Conservation (phyloP, 257 asterid genomes). For the Buddleja alternifolia region DNA sequence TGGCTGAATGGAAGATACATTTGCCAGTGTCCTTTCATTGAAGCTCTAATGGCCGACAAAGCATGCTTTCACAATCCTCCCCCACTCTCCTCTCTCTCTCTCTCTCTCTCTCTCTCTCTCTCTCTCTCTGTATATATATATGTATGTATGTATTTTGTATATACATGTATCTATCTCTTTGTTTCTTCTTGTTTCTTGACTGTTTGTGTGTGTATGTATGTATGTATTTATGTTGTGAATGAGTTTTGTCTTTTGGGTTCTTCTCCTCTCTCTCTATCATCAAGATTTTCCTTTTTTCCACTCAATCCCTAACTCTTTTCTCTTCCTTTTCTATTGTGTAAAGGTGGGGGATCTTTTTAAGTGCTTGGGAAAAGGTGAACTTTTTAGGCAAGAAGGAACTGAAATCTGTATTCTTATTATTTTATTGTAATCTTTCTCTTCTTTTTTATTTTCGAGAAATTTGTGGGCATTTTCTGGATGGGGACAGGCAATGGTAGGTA, state of each 20-base stretch:
- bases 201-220: neutral
- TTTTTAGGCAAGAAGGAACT: conserved; percentile 43
- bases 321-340: conserved; percentile 24
- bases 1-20: conserved; percentile 39
- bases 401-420: conserved; percentile 35
- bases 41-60: conserved; percentile 93
- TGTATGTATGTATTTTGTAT: neutral
- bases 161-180: conserved; percentile 12
- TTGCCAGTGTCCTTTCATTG: conserved; percentile 49
- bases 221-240: conserved; percentile 1
- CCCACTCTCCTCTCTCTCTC: conserved; percentile 22
- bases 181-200: conserved; percentile 34
- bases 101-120: conserved; percentile 22
- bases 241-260: conserved; percentile 29
- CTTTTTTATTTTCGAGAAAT: conserved; percentile 10
- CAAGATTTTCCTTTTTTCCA: conserved; percentile 44
- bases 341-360: conserved; percentile 53
- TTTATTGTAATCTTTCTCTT: neutral
- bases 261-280: conserved; percentile 42
- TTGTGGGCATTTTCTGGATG: conserved; percentile 47
- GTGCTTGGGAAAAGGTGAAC: conserved; percentile 59
- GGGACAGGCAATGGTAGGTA: conserved; percentile 53
- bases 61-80: conserved; percentile 60
- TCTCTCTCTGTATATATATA: neutral
- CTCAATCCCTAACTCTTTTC: conserved; percentile 32